Conservation (phyloP, 2,329 filamentous ascomycete species). For the Gyromitra esculenta region DNA sequence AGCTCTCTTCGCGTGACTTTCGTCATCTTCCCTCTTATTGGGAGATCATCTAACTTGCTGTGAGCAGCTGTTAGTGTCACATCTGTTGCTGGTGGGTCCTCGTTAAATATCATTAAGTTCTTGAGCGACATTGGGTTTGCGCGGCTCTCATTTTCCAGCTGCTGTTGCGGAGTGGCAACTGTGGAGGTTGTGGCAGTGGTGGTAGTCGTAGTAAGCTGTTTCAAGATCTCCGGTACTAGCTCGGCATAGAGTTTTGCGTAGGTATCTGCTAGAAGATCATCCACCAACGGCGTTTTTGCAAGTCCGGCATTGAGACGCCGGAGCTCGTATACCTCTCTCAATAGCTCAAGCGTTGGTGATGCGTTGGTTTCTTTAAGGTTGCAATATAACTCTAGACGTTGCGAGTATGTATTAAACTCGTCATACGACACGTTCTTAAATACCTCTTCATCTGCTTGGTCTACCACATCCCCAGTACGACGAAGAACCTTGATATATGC, state of each 20-base stretch:
- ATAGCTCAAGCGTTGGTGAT: slow-evolving; percentile 67
- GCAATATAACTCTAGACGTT: slow-evolving; percentile 68
- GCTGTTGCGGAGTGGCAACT: slow-evolving; percentile 62
- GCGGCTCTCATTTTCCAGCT: slow-evolving; percentile 58
- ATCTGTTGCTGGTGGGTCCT: slow-evolving; percentile 41
- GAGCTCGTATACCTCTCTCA: slow-evolving; percentile 74
- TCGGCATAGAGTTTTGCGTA: slow-evolving; percentile 81
- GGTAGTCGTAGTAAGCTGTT: slow-evolving; percentile 62
- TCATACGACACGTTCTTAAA: slow-evolving; percentile 73
- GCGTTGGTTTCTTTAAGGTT: slow-evolving; percentile 44
- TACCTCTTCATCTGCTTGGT: slow-evolving; percentile 71
- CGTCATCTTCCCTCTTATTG: slow-evolving; percentile 56
- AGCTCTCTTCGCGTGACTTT: slow-evolving; percentile 56
- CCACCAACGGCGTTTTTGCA: slow-evolving; percentile 85
- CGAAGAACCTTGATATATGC: slow-evolving; percentile 70
- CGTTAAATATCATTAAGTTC: slow-evolving; percentile 54
- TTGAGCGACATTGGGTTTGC: slow-evolving; percentile 57
- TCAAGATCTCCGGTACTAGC: slow-evolving; percentile 70
- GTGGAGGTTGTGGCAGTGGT: slow-evolving; percentile 63
- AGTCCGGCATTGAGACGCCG: slow-evolving; percentile 85
- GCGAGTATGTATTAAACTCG: slow-evolving; percentile 70
- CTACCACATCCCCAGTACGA: slow-evolving; percentile 66
- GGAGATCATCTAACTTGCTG: slow-evolving; percentile 55
- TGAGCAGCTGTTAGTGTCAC: slow-evolving; percentile 52
- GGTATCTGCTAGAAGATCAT: slow-evolving; percentile 91